Percentiles rank a stretch among this genome's conserved stretches.
Conservation (phyloP, 192 early-diverging fungal genomes). For the Podila minutissima region DNA sequence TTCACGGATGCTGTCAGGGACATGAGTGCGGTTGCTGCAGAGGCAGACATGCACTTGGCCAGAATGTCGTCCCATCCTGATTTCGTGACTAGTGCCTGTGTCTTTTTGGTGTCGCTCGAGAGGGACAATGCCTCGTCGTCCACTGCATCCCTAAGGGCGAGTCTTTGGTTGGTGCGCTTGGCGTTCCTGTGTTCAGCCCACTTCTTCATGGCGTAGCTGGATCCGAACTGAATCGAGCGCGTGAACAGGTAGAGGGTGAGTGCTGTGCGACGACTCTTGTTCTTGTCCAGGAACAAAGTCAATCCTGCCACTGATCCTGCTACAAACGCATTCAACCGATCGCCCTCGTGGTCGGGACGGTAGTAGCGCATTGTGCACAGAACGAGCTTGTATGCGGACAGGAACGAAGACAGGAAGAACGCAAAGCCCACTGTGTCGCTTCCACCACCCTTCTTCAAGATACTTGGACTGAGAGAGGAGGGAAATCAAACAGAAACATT, state of each 20-base stretch:
- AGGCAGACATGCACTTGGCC: conserved; percentile 48
- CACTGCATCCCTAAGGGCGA: conserved; percentile 16
- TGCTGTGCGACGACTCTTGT: conserved; percentile 64
- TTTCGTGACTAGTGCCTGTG: conserved; percentile 16
- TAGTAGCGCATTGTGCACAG: conserved; percentile 68
- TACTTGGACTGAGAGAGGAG: conserved; percentile 30
- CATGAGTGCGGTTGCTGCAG: conserved; percentile 59
- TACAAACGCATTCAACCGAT: conserved; percentile 70
- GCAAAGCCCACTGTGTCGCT: conserved; percentile 75
- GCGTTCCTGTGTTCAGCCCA: conserved; percentile 56
- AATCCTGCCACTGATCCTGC: conserved; percentile 72
- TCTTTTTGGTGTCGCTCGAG: conserved; percentile 8
- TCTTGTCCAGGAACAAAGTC: conserved; percentile 68
- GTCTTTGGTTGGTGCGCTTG: conserved; percentile 24
- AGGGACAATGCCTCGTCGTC: conserved; percentile 21
- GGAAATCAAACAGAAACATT: not conserved
- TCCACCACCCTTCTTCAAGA: conserved; percentile 59
- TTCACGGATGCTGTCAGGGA: conserved; percentile 59
- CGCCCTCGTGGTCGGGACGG: conserved; percentile 52
- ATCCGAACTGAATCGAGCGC: conserved; percentile 69
- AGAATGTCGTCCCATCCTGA: conserved; percentile 58
- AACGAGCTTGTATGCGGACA: conserved; percentile 71
- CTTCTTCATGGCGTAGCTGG: conserved; percentile 68
- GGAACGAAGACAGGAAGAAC: conserved; percentile 69
- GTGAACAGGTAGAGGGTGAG: conserved; percentile 74